A percentile compares a stretch with the other conserved stretches of the same genome.
These are phyloP conservation scores for Beauveria asiatica DNA, from an alignment of 2,329 filamentous ascomycete genomes.

Conservation along the genomic window DNA sequence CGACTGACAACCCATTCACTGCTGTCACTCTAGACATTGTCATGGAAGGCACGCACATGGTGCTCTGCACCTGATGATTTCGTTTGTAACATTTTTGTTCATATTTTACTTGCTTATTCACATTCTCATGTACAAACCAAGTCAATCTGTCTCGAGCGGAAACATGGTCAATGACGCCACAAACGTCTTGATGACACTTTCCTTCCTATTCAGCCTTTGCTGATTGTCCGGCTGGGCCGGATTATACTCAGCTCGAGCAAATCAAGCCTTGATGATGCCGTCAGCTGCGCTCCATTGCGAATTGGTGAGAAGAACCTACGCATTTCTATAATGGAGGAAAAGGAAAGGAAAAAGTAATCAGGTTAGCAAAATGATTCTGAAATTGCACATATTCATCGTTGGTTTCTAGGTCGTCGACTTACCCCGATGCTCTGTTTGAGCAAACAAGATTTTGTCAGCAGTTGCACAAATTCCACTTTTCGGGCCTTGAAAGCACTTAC, in stretches of 20 bases:
- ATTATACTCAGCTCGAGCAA: neutral
- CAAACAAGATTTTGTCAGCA: neutral
- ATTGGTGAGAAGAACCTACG: neutral
- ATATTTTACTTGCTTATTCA: neutral
- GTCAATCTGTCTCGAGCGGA: neutral
- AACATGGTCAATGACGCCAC: neutral
- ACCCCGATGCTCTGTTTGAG: conserved; percentile 5
- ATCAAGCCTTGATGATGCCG: neutral
- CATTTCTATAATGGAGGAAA: neutral
- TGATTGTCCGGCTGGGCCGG: neutral
- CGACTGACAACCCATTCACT: neutral
- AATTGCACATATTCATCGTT: neutral
- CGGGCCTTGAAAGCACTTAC: neutral
- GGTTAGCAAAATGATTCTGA: conserved; percentile 1
- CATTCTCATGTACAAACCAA: neutral
- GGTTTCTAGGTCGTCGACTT: neutral
- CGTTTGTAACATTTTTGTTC: neutral
- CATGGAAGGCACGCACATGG: neutral
- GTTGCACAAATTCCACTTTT: neutral
- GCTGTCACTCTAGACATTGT: neutral
- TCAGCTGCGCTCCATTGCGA: neutral
- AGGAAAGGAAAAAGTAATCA: neutral
- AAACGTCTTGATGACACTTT: neutral
- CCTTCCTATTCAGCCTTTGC: neutral
- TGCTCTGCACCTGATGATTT: neutral